Base-by-base conservation (phyloP, 2,329 filamentous ascomycete species). In the Gnomoniopsis smithogilvyi region DNA sequence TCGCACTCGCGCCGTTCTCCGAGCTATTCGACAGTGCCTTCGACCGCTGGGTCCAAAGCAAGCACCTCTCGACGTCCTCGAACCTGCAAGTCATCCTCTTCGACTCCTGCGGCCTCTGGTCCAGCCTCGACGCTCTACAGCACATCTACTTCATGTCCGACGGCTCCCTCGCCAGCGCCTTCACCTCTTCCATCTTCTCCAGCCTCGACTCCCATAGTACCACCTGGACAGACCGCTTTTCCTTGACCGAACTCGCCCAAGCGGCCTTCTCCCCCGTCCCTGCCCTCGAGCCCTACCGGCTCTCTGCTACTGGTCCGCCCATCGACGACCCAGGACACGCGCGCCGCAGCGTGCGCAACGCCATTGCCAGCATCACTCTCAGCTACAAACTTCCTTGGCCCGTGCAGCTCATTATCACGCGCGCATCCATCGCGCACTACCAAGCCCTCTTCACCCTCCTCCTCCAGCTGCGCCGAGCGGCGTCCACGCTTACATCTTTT, bases 221-320 rank as follows among this genome's bases (percentile, higher is more conserved):
- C 6, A 76, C 75, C 38, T 97, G 92, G 93, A 87, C 88, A 62
- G 92, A 97, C 70, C 84, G 87, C 21, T 96, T 94, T 67, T 80
- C 89, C 0, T 76, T 97, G 30, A 95, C 90, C 0, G 91, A 93
- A 64, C 74, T 92, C 2, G 87, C 89, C 0, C 89, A 92, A 59
- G 87, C 87, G 58, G 86, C 89, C 0, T 92, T 92, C 69, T 79
- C 84, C 1, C 65, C 73, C 0, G 59, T 17, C 15, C 17, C 50
- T 12, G 74, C 76, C 1, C 72, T 90, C 1, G 84, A 92, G 56
- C 65, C 79, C 2, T 82, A 87, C 51, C 83, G 84, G 21, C 73
- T 96, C 10, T 80, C 84, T 2, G 82, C 91, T 22, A 80, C 77
- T 19, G 80, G 70, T 62, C 63, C 76, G 69, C 8, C 73, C 74